Evolutionary conservation across 1,284 basidiomycete genomes (phyloP), one percentile per base, ranked within the genome.

Genomic region (Papiliotrema laurentii): DNA sequence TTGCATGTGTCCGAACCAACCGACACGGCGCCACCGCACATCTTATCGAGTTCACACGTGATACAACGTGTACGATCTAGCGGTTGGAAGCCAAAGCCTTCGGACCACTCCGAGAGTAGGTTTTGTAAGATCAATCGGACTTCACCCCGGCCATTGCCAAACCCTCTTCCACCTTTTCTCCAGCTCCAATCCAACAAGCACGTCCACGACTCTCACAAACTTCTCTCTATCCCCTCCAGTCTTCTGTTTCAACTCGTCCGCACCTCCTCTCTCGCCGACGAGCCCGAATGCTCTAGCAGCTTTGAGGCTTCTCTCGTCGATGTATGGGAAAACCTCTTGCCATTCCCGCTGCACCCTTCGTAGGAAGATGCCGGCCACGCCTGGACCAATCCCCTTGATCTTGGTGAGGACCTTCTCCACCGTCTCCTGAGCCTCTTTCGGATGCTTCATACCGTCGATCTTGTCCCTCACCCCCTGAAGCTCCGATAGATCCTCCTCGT

Each of bases 331-430:
- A 0, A 64, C 59, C 49, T 64, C 63, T 18, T 53, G 24, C 63
- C 63, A 64, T 28, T 64, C 54, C 2, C 33, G 46, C 26, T 64
- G 63, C n/a, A 61, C 54, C 33, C 63, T 41, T 9, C 63, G 47
- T 1, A 64, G 38, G 42, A 64, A 64, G 42, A 64, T 58, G 22
- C 53, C 43, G 6, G 55, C 59, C 7, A 56, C 63, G 5, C 57
- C 59, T 2, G 58, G 54, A 28, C 63, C 63, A 21, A 64, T 59
- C 14, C 59, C 58, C 39, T 62, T 64, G 34, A 64, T 55, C 43
- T 54, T 48, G 9, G 50, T 59, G 44, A 64, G 45, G 19, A 44
- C 39, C 11, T 54, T 43, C 16, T 47, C 49, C 31, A 63, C 52
- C 27, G 43, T 43, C 14, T 55, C 47, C 40, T 60, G 58, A 13